Evolutionary conservation across 305 asterid species (phyloP).

Genomic region (Nicotiana rustica): DNA sequence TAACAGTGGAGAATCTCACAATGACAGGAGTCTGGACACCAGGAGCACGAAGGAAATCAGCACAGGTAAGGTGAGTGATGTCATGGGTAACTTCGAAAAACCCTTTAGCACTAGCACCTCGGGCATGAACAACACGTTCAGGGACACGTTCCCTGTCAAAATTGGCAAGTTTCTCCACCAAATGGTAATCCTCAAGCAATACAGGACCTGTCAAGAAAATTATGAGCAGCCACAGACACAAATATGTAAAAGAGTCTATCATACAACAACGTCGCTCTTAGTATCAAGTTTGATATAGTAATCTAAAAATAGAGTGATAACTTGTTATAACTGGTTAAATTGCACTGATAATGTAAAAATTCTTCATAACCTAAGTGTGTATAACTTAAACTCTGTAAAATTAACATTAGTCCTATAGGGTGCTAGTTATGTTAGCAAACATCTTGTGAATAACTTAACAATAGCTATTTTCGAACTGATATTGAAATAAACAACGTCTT

Average conservation of each 20-base stretch:
- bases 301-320: background rate
- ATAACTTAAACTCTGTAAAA: background rate
- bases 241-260: conserved; percentile 11
- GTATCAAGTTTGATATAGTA: background rate
- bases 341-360: background rate
- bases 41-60: conserved; percentile 91
- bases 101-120: conserved; percentile 99
- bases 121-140: conserved; percentile 91
- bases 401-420: background rate
- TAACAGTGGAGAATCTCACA: conserved; percentile 86
- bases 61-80: conserved; percentile 82
- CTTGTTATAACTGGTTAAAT: background rate
- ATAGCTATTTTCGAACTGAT: background rate
- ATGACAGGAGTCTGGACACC: conserved; percentile 91
- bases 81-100: conserved; percentile 96
- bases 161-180: conserved; percentile 88
- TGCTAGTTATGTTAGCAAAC: background rate
- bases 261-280: background rate
- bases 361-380: background rate
- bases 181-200: conserved; percentile 90
- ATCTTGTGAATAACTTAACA: background rate
- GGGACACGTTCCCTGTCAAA: conserved; percentile 94
- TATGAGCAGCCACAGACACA: conserved; percentile 18
- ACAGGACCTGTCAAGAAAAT: conserved; percentile 65
- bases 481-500: background rate